Base-by-base conservation (phyloP, 805 yeast genomes). In the Torulaspora gathmanii region DNA sequence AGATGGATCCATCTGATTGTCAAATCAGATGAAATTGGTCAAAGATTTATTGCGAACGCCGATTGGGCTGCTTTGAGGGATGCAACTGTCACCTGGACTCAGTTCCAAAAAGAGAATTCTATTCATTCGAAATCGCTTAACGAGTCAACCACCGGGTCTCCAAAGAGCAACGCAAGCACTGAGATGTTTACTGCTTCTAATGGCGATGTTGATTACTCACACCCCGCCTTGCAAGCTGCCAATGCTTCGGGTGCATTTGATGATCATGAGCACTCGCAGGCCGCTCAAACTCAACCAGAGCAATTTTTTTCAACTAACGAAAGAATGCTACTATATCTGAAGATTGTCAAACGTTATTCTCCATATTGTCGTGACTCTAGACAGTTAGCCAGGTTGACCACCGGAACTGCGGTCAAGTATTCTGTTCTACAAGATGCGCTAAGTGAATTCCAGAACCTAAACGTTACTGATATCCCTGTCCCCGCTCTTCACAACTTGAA, bases 51-150 rank as follows among this genome's bases (percentile, higher is more conserved):
- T 54, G 89, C 91, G 5, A 80, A 79, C 61, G 91, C 93, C 9
- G 91, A 84, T 66, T 85, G 91, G 91, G 83, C 86, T 31, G 84
- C 91, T 2, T 64, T 86, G 46, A 78, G 90, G 68, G 89, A 82
- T 62, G 86, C 91, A 16, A 85, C 93, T 5, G 64, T 65, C 8
- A 63, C 68, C 4, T 65, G 67, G 67, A 57, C 68, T 17, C 68
- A 64, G 46, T 47, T 47, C 41, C 45, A 46, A 41, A 46, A 34
- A 29, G 46, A 52, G 35, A 23, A 31, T n/a, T 12, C 33, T 22
- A 17, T 27, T 31, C 36, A 41, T 26, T 20, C 12, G 7, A 31
- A 33, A 11, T 28, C 19, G 15, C 20, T 17, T 25, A 33, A 29
- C 12, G 44, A 39, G 22, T 45, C 52, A 9, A 34, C 41, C 20